Conservation (phyloP, 345 rosid genomes). For the Syzygium jambos region DNA sequence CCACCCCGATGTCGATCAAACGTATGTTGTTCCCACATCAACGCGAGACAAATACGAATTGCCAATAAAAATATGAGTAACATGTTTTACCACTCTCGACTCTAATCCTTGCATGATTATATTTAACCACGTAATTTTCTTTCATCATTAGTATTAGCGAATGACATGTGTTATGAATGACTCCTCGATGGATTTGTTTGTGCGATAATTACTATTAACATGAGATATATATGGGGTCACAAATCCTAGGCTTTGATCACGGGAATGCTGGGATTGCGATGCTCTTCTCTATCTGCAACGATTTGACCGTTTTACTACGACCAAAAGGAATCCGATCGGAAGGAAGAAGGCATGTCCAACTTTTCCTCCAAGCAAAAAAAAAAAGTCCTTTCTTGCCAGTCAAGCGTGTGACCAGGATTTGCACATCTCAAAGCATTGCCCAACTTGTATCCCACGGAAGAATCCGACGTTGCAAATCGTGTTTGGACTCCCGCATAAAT, state of each 20-base stretch:
- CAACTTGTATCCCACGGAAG: not conserved
- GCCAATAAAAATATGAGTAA: too few species aligned
- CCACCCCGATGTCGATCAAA: not conserved
- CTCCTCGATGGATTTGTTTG: not conserved
- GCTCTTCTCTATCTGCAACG: not conserved
- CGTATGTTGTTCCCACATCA: not conserved
- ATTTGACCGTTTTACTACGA: not conserved
- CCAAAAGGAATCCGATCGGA: not conserved
- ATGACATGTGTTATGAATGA: too few species aligned
- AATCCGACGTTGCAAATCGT: not conserved
- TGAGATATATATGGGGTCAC: not conserved
- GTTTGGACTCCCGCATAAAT: not conserved
- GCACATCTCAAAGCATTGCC: not conserved
- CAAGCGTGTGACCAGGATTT: not conserved
- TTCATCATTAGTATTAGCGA: too few species aligned
- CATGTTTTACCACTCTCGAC: too few species aligned
- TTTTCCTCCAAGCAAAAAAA: not conserved
- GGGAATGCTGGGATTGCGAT: not conserved
- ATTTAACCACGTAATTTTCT: too few species aligned
- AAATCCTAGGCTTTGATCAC: not conserved
- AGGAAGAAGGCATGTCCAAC: not conserved
- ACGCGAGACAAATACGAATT: too few species aligned
- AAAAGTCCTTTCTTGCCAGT: not conserved
- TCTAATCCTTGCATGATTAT: too few species aligned
- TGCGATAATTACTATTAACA: not conserved